phyloP scores from a whole-genome alignment of 2,329 filamentous ascomycete species.

The Sarocladium strictum region DNA sequence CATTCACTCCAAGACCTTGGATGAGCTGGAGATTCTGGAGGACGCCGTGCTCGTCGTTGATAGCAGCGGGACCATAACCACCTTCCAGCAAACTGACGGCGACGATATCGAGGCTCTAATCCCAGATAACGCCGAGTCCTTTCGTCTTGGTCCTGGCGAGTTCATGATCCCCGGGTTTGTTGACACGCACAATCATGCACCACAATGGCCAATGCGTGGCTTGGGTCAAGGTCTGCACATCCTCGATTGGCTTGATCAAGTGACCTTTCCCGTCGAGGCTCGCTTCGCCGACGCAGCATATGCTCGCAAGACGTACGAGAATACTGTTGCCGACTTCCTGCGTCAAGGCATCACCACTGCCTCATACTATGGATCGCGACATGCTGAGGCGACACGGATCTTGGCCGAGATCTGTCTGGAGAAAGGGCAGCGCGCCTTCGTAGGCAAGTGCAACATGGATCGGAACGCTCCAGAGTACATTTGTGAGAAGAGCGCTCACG shows the following conservation, averaged over 20 bases:
- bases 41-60: slow-evolving; percentile 28
- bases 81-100: not conserved
- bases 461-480: slow-evolving; percentile 50
- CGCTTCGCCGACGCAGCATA: slow-evolving; percentile 50
- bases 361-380: slow-evolving; percentile 52
- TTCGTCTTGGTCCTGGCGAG: slow-evolving; percentile 30
- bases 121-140: slow-evolving; percentile 1
- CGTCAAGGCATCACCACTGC: slow-evolving; percentile 58
- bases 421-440: slow-evolving; percentile 51
- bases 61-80: slow-evolving; percentile 17
- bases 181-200: slow-evolving; percentile 60
- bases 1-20: slow-evolving; percentile 31
- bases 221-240: slow-evolving; percentile 46
- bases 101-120: not conserved
- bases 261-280: slow-evolving; percentile 60
- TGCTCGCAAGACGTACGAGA: slow-evolving; percentile 43
- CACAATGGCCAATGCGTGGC: slow-evolving; percentile 45
- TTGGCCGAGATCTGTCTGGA: slow-evolving; percentile 47
- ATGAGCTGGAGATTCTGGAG: slow-evolving; percentile 30
- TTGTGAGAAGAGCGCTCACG: slow-evolving; percentile 37
- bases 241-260: slow-evolving; percentile 57
- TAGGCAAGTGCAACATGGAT: slow-evolving; percentile 60
- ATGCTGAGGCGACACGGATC: slow-evolving; percentile 49
- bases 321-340: slow-evolving; percentile 51
- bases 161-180: slow-evolving; percentile 57